These are phyloP conservation scores for Mollisiaceae sp. DNA, from an alignment of 2,329 filamentous ascomycete genomes.

Conservation along the genomic window DNA sequence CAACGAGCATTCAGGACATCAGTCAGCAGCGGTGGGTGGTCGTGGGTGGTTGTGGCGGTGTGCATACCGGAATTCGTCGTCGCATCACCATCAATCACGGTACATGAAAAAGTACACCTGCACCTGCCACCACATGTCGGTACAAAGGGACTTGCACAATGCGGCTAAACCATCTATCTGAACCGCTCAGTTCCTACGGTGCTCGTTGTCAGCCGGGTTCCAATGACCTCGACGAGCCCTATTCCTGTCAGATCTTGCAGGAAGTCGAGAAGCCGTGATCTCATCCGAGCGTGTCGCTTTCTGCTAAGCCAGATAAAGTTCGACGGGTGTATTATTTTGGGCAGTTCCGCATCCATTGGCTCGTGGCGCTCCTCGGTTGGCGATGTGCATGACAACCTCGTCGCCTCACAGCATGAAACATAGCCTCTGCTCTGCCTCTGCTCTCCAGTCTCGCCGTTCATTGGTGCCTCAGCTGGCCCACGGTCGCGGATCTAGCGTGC, in stretches of 20 bases:
- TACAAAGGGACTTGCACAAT: no score
- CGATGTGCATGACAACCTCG: neutral
- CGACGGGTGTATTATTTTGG: neutral
- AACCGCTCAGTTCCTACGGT: neutral
- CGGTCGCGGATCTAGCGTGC: neutral
- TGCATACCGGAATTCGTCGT: neutral
- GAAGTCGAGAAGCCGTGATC: neutral
- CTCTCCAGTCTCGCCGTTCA: neutral
- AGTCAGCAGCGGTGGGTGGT: neutral
- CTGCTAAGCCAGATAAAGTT: neutral
- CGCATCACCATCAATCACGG: neutral
- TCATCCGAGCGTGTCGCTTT: conserved; percentile 8
- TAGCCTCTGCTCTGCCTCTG: neutral
- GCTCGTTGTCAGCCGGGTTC: neutral
- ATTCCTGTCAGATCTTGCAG: no score
- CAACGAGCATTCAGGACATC: neutral
- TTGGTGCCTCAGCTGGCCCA: neutral
- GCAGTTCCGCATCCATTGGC: neutral
- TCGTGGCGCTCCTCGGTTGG: neutral
- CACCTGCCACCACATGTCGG: neutral
- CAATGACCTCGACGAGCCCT: neutral
- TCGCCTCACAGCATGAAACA: neutral
- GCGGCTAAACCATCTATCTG: neutral
- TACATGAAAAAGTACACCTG: conserved; percentile 9
- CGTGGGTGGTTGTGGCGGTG: neutral